Conservation (phyloP, 805 yeast species). For the Torulaspora quercuum region DNA sequence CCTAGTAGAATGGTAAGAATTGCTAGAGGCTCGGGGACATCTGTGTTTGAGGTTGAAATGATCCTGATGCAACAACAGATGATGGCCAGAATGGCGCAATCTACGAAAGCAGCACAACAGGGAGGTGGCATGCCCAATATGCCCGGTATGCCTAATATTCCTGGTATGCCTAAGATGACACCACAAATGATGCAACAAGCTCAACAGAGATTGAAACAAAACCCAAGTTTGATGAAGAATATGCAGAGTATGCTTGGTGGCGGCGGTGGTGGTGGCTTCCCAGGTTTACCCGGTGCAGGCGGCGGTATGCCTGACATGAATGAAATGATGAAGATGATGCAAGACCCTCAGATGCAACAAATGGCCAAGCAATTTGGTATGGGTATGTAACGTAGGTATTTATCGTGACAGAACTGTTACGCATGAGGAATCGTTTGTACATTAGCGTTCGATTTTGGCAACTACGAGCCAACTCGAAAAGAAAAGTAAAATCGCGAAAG, state of each 20-base stretch:
- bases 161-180: constrained; percentile 46
- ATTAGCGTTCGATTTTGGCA: too few species aligned
- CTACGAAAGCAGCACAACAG: constrained; percentile 45
- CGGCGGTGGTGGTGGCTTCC: constrained; percentile 34
- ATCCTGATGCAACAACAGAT: constrained; percentile 86
- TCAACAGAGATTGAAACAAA: constrained; percentile 61
- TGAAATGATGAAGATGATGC: constrained; percentile 60
- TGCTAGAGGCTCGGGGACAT: constrained; percentile 91
- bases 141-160: constrained; percentile 56
- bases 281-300: constrained; percentile 39
- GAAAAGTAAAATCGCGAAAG: too few species aligned
- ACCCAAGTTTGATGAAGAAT: constrained; percentile 71
- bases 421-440: constrained; percentile 1
- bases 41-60: constrained; percentile 90
- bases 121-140: constrained; percentile 55
- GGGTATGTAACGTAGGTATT: constrained; percentile 23
- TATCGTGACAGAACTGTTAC: neutral
- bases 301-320: constrained; percentile 70
- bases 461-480: too few species aligned
- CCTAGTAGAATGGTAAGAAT: constrained; percentile 86
- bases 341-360: constrained; percentile 45
- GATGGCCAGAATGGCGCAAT: constrained; percentile 92
- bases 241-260: constrained; percentile 75
- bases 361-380: constrained; percentile 50
- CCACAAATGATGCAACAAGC: constrained; percentile 47